Conservation (phyloP, 176 grass and related monocot genomes). For the Oryza punctata region DNA sequence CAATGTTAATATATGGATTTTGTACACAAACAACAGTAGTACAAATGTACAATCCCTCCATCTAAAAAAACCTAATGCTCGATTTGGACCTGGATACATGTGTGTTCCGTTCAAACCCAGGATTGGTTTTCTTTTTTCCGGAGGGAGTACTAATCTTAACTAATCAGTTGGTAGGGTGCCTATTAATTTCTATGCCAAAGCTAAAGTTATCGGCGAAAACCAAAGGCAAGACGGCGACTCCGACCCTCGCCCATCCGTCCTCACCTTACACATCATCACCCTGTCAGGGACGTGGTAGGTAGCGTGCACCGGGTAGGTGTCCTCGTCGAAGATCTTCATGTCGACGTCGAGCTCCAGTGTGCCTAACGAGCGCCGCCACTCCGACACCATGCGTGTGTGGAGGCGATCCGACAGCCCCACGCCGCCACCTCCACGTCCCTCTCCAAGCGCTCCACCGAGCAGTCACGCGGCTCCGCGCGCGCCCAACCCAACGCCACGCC, state of each 20-base stretch:
- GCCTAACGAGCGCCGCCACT: background rate
- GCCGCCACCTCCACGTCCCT: background rate
- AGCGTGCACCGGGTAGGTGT: background rate
- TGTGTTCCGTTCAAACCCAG: no score
- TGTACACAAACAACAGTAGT: no score
- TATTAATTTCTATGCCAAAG: no score
- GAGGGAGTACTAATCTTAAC: no score
- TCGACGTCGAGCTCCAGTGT: conserved; percentile 18
- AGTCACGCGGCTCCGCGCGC: conserved; percentile 19
- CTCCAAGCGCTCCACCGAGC: background rate
- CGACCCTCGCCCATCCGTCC: background rate
- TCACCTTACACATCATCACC: background rate
- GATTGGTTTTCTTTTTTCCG: no score
- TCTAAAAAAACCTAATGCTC: no score
- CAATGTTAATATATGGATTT: no score
- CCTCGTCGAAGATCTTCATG: background rate
- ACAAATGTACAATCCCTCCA: no score
- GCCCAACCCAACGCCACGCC: conserved; percentile 34
- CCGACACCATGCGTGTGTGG: conserved; percentile 9
- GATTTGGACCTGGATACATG: no score
- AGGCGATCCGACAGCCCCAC: conserved; percentile 11
- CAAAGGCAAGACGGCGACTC: background rate
- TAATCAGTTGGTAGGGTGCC: no score
- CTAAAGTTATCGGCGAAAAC: background rate
- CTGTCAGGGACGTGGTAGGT: background rate